Evolutionary conservation across 2,329 filamentous ascomycete genomes (phyloP), one percentile per base, ranked within the genome.

Genomic region (Colletotrichum spinosum): DNA sequence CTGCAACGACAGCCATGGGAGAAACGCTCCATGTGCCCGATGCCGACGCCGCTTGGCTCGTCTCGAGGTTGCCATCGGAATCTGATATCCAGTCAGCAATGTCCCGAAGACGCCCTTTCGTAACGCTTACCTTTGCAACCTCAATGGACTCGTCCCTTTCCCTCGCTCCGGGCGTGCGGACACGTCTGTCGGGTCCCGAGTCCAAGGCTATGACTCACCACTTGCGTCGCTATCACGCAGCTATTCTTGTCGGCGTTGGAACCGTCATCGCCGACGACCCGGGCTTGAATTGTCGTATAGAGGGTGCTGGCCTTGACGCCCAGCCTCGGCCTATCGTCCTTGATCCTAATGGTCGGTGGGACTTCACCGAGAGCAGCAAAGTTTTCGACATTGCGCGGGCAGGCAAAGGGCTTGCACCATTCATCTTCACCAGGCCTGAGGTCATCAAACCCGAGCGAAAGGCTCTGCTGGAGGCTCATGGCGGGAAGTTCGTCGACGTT

Each of bases 151-250:
- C 91, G 45, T 87, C 89, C 58, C 84, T 97, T 55, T 88, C 94
- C 2, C 84, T 95, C 35, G 84, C 90, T 0, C 93, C 93, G 0
- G 94, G 94, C 12, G 83, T 88, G n/a, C 92, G 91, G 69, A 98
- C 95, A 2, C 83, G 86, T 0, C 86, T 98, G 12, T 98, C 95
- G 1, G 94, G 94, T 4, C 87, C 91, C 0, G 84, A 90, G 68
- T 93, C 93, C 42, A 97, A 97, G 78, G 87, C 92, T 57, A 97
- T 98, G 93, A 97, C 95, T 0, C 95, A 98, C 78, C 93, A 92
- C 75, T 86, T 98, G 35, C 92, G 95, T 72, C 90, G 90, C 11
- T 86, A 85, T 13, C 94, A 98, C 78, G 88, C 92, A 68, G 93
- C 92, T 44, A 97, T 97, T 70, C 84, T 97, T 33, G 83, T 98